phyloP scores from a whole-genome alignment of 495 filamentous ascomycete genomes.

The Glutinoglossum americanum region DNA sequence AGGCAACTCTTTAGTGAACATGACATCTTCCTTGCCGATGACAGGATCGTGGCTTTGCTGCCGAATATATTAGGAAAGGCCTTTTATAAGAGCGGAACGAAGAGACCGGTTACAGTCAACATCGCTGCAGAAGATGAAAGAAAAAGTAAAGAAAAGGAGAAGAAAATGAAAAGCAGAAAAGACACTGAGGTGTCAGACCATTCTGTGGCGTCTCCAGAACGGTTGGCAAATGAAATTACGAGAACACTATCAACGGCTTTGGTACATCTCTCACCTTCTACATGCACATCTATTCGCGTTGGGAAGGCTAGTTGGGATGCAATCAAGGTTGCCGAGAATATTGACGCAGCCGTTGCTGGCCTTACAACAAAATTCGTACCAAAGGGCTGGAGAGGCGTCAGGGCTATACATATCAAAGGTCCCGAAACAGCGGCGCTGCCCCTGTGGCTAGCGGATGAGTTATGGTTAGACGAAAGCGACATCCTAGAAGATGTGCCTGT shows the following conservation, averaged over 20 bases:
- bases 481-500: constrained; percentile 41
- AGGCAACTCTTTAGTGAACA: constrained; percentile 67
- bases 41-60: constrained; percentile 57
- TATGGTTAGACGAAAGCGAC: constrained; percentile 69
- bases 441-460: constrained; percentile 73
- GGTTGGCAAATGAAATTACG: constrained; percentile 49
- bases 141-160: constrained; percentile 14
- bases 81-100: constrained; percentile 58
- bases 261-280: constrained; percentile 48
- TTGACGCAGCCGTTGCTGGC: constrained; percentile 43
- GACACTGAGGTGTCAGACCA: constrained; percentile 12
- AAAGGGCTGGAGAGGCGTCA: constrained; percentile 67
- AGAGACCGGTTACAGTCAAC: constrained; percentile 71
- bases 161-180: constrained; percentile 41
- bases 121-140: constrained; percentile 31
- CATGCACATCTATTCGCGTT: constrained; percentile 43
- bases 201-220: constrained; percentile 23
- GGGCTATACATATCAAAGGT: constrained; percentile 70
- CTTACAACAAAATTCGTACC: constrained; percentile 59
- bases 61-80: constrained; percentile 60
- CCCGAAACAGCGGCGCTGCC: constrained; percentile 69
- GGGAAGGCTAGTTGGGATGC: constrained; percentile 51
- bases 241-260: constrained; percentile 45
- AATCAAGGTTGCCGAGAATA: constrained; percentile 58
- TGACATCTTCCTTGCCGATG: constrained; percentile 74